Evolutionary conservation across 2,329 filamentous ascomycete genomes (phyloP).

Genomic region (Fusarium sp.): DNA sequence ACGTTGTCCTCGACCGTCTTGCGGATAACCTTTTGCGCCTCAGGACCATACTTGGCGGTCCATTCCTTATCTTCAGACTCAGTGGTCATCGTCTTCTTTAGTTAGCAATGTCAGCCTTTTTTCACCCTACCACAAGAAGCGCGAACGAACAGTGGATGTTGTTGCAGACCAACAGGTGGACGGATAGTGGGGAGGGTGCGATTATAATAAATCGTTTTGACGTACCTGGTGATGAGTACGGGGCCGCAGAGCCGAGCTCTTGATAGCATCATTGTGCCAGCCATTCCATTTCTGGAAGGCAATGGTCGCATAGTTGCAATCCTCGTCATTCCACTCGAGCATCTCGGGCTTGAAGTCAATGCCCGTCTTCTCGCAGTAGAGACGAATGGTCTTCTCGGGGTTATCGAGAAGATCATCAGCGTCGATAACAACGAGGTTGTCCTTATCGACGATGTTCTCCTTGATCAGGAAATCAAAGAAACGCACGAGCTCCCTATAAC

Average conservation of each 20-base stretch:
- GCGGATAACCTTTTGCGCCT: slow-evolving; percentile 74
- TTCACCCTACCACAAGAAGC: slow-evolving; percentile 34
- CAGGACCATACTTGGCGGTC: slow-evolving; percentile 75
- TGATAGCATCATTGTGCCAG: slow-evolving; percentile 94
- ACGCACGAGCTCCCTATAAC: slow-evolving; percentile 85
- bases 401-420: slow-evolving; percentile 93
- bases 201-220: slow-evolving; percentile 31
- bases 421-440: slow-evolving; percentile 84
- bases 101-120: slow-evolving; percentile 36
- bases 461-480: slow-evolving; percentile 85
- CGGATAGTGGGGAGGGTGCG: background rate
- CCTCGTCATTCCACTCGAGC: slow-evolving; percentile 83
- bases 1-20: slow-evolving; percentile 76
- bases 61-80: slow-evolving; percentile 76
- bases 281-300: slow-evolving; percentile 97
- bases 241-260: slow-evolving; percentile 78
- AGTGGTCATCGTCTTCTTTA: slow-evolving; percentile 67
- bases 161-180: slow-evolving; percentile 36
- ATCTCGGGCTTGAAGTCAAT: slow-evolving; percentile 79
- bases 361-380: slow-evolving; percentile 83
- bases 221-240: slow-evolving; percentile 69
- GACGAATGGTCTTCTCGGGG: slow-evolving; percentile 76
- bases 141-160: slow-evolving; percentile 30
- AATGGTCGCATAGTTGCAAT: slow-evolving; percentile 74
- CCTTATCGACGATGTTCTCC: slow-evolving; percentile 74